Conservation (phyloP, 306 rosid species). For the Castanea sativa region DNA sequence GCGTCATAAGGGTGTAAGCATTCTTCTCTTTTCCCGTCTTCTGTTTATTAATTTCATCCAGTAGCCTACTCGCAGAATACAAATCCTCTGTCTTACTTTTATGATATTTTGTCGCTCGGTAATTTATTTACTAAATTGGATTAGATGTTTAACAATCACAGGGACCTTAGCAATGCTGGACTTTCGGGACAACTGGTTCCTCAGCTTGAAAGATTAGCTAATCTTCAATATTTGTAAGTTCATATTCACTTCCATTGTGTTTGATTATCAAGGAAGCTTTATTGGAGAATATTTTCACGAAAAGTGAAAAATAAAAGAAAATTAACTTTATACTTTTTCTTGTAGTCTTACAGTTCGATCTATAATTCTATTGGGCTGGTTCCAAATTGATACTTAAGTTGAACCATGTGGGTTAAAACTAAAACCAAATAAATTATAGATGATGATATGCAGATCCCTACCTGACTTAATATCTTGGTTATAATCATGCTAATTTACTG, state of each 20-base stretch:
- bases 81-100: too few relatives aligned
- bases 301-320: neutral
- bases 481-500: neutral
- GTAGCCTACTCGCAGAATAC: neutral
- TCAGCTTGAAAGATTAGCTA: slow-evolving; percentile 24
- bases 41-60: neutral
- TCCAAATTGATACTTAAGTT: too few relatives aligned
- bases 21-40: neutral
- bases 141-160: neutral
- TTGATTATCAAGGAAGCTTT: neutral
- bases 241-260: neutral
- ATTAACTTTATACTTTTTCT: too few relatives aligned
- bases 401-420: too few relatives aligned
- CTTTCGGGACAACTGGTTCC: slow-evolving; percentile 26
- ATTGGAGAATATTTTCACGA: neutral
- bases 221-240: slow-evolving; percentile 34
- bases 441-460: neutral
- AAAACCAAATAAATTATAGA: too few relatives aligned
- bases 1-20: slow-evolving; percentile 24
- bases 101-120: too few relatives aligned
- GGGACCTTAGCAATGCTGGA: slow-evolving; percentile 28
- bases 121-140: neutral
- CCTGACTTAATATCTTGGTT: neutral
- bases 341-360: too few relatives aligned
- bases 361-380: too few relatives aligned